Conservation (phyloP, 345 rosid species). For the Excoecaria agallocha region DNA sequence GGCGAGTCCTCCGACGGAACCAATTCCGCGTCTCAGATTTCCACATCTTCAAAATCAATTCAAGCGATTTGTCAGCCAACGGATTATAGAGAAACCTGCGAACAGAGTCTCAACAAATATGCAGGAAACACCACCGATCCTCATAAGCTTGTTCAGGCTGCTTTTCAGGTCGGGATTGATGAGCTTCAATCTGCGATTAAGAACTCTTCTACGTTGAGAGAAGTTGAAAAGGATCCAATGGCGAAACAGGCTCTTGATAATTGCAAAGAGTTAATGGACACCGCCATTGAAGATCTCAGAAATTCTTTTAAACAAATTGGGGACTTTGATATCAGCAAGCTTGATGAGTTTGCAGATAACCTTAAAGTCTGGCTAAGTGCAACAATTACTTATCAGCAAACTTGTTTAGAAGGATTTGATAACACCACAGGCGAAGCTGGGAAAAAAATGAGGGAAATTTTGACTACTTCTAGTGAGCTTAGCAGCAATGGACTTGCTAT, state of each 20-base stretch:
- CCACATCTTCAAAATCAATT: conserved; percentile 41
- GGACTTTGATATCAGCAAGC: conserved; percentile 29
- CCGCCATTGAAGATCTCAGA: conserved; percentile 56
- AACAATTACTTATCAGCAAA: conserved; percentile 65
- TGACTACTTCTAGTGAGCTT: conserved; percentile 44
- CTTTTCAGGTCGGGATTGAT: conserved; percentile 43
- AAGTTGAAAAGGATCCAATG: conserved; percentile 44
- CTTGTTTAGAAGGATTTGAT: conserved; percentile 66
- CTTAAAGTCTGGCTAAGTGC: conserved; percentile 75
- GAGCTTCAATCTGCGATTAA: conserved; percentile 37
- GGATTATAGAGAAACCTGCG: conserved; percentile 53
- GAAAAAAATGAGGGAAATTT: conserved; percentile 41
- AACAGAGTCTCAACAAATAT: conserved; percentile 35
- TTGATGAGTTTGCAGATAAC: conserved; percentile 40
- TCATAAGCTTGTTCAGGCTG: conserved; percentile 51
- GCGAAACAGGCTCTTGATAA: conserved; percentile 48
- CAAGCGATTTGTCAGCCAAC: conserved; percentile 58
- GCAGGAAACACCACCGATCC: conserved; percentile 50
- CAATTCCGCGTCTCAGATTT: neutral
- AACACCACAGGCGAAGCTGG: conserved; percentile 48
- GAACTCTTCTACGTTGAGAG: conserved; percentile 42
- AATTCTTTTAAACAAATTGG: conserved; percentile 43
- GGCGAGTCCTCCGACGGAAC: no score
- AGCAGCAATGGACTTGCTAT: conserved; percentile 79
- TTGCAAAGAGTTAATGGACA: conserved; percentile 51